These are phyloP conservation scores for Sugiyamaella americana DNA, from an alignment of 805 yeast species.

Conservation along the genomic window DNA sequence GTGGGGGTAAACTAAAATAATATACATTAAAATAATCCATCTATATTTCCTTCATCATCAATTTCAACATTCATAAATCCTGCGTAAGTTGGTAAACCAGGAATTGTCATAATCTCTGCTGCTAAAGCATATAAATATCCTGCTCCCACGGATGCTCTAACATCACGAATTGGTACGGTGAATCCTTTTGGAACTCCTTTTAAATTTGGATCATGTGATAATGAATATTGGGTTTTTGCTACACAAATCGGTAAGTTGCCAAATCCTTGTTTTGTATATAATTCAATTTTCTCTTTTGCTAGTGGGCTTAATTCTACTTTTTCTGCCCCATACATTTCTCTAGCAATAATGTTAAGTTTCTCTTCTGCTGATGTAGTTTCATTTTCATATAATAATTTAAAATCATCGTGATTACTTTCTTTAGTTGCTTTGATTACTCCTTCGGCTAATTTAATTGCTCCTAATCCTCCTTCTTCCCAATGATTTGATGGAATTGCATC, in stretches of 20 bases:
- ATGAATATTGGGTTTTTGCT: constrained; percentile 95
- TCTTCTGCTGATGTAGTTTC: constrained; percentile 65
- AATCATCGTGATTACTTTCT: constrained; percentile 33
- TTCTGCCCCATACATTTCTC: constrained; percentile 89
- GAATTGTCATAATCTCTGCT: constrained; percentile 95
- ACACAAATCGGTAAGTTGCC: constrained; percentile 90
- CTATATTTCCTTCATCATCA: constrained; percentile 82
- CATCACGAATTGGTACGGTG: constrained; percentile 89
- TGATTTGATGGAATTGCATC: constrained; percentile 89
- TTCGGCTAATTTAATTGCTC: constrained; percentile 78
- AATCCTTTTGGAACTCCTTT: constrained; percentile 96
- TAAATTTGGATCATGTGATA: constrained; percentile 87
- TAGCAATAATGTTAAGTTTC: constrained; percentile 72
- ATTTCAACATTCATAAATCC: constrained; percentile 98
- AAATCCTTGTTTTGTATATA: constrained; percentile 81
- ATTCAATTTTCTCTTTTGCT: constrained; percentile 75
- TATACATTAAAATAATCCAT: constrained; percentile 80
- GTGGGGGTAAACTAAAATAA: no score
- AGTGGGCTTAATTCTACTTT: constrained; percentile 74
- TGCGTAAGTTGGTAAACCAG: constrained; percentile 92
- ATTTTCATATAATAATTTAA: constrained; percentile 63
- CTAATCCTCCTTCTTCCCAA: constrained; percentile 94
- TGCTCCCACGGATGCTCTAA: constrained; percentile 92
- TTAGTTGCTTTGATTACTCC: constrained; percentile 64
- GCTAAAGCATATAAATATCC: constrained; percentile 95